phyloP scores from a whole-genome alignment of 179 eudicot genomes.

The Silene noctiflora region DNA sequence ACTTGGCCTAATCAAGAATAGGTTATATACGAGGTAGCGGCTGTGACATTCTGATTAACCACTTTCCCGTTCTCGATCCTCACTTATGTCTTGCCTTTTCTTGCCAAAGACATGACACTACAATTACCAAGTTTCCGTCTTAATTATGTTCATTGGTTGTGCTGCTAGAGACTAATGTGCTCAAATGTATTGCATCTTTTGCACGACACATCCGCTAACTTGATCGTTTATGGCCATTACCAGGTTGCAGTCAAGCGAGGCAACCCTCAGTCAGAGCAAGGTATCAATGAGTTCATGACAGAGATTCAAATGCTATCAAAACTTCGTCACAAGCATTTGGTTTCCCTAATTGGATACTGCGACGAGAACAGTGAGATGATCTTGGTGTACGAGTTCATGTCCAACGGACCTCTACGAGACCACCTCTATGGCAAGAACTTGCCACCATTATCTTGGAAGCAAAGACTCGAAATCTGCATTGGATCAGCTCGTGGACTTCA shows the following conservation, averaged over 20 bases:
- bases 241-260: conserved; percentile 78
- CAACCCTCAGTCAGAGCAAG: conserved; percentile 83
- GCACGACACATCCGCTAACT: not conserved
- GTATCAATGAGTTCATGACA: conserved; percentile 76
- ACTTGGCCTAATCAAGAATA: no score
- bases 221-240: not conserved
- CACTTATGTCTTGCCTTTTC: no score
- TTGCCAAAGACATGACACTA: no score
- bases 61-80: no score
- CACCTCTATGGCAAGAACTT: conserved; percentile 66
- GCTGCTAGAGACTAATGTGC: no score
- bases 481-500: conserved; percentile 92
- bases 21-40: no score
- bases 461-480: conserved; percentile 70
- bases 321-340: conserved; percentile 80
- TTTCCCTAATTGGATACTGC: conserved; percentile 82
- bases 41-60: no score
- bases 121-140: no score
- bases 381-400: conserved; percentile 80
- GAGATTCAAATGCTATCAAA: conserved; percentile 78
- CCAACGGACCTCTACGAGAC: conserved; percentile 79
- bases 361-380: conserved; percentile 80
- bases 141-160: no score
- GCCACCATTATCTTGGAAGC: conserved; percentile 68
- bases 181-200: not conserved